These are phyloP conservation scores for Beauveria pseudobassiana DNA, from an alignment of 2,329 filamentous ascomycete genomes.

Conservation along the genomic window DNA sequence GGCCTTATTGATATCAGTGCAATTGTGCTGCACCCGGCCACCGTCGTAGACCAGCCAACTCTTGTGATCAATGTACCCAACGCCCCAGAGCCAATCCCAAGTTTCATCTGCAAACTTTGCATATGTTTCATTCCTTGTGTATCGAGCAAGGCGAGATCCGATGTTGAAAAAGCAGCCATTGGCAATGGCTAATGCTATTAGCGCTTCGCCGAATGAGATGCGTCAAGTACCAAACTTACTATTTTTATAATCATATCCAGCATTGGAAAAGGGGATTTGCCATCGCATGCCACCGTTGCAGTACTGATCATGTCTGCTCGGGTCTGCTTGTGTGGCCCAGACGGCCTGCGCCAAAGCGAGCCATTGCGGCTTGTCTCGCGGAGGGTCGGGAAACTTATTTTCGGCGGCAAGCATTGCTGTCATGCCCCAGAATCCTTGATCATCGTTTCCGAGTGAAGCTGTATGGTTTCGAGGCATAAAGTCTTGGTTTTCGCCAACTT, in stretches of 20 bases:
- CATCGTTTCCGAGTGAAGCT: constrained; percentile 57
- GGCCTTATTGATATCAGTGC: constrained; percentile 51
- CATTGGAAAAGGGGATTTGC: constrained; percentile 70
- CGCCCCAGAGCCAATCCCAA: constrained; percentile 52
- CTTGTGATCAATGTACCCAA: constrained; percentile 52
- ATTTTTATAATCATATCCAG: constrained; percentile 71
- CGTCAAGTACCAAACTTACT: constrained; percentile 25
- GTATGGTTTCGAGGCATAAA: constrained; percentile 56
- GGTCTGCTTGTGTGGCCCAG: constrained; percentile 52
- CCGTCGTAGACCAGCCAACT: constrained; percentile 59
- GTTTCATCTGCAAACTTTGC: constrained; percentile 52
- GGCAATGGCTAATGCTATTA: constrained; percentile 38
- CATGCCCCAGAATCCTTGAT: constrained; percentile 65
- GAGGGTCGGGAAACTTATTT: constrained; percentile 53
- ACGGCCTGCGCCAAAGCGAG: constrained; percentile 61
- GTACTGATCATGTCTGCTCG: constrained; percentile 54
- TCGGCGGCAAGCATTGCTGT: constrained; percentile 62
- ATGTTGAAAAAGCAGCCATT: constrained; percentile 59
- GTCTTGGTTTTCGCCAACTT: constrained; percentile 48
- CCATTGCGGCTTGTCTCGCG: constrained; percentile 48
- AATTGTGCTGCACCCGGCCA: constrained; percentile 49
- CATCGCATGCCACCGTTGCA: constrained; percentile 67
- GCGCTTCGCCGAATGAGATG: background rate
- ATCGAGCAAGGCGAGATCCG: constrained; percentile 62
- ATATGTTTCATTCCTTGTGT: constrained; percentile 61